Evolutionary conservation across 2,329 filamentous ascomycete genomes (phyloP).

Genomic region (Ophiostoma sp.): DNA sequence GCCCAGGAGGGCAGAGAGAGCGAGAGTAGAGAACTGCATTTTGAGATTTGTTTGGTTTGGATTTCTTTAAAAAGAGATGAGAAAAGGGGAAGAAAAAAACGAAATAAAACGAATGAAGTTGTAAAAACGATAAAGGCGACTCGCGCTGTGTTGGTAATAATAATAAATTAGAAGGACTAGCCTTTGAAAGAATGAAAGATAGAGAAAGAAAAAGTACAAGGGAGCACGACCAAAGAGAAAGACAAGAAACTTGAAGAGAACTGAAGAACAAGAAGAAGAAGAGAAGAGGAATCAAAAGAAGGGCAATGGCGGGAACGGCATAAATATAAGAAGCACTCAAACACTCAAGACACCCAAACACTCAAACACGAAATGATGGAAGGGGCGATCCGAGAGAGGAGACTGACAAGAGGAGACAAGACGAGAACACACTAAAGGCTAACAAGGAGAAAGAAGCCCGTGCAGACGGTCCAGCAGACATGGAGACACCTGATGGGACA

Average conservation of each 20-base stretch:
- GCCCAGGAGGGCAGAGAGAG: slow-evolving; percentile 45
- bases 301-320: slow-evolving; percentile 13
- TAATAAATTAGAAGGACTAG: slow-evolving; percentile 41
- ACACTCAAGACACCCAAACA: slow-evolving; percentile 17
- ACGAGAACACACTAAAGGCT: neutral
- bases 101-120: neutral
- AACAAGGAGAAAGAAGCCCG: slow-evolving; percentile 1
- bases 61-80: slow-evolving; percentile 24
- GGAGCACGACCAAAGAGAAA: slow-evolving; percentile 19
- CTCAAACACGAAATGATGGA: slow-evolving; percentile 2
- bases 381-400: slow-evolving; percentile 7
- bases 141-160: slow-evolving; percentile 38
- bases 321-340: slow-evolving; percentile 21
- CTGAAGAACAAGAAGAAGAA: slow-evolving; percentile 27
- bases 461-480: slow-evolving; percentile 4
- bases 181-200: slow-evolving; percentile 36
- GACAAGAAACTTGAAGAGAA: slow-evolving; percentile 22
- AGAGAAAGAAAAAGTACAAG: slow-evolving; percentile 29
- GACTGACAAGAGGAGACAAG: slow-evolving; percentile 18
- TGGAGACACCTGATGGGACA: neutral
- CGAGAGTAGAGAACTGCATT: slow-evolving; percentile 50
- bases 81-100: slow-evolving; percentile 19
- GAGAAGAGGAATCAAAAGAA: slow-evolving; percentile 27
- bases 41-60: slow-evolving; percentile 34
- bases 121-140: slow-evolving; percentile 37